These are phyloP conservation scores for Mycosarcoma mackinlayi DNA, from an alignment of 1,284 basidiomycete genomes.

Conservation along the genomic window DNA sequence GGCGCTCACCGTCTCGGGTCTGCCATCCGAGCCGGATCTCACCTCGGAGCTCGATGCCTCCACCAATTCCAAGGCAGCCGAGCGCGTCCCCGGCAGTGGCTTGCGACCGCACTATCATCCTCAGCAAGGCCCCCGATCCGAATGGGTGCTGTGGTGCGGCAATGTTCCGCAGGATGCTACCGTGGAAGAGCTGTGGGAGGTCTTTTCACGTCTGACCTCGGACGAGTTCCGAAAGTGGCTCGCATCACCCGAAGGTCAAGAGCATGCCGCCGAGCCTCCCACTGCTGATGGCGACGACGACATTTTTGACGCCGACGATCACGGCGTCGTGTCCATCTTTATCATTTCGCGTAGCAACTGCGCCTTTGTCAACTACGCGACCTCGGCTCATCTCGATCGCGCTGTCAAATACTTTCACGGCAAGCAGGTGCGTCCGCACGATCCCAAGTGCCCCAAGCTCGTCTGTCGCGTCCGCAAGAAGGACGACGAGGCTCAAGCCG, in stretches of 20 bases:
- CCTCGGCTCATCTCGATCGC: slow-evolving; percentile 74
- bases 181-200: slow-evolving; percentile 86
- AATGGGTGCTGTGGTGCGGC: slow-evolving; percentile 96
- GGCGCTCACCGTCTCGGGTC: not conserved
- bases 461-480: slow-evolving; percentile 86
- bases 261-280: slow-evolving; percentile 2
- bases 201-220: slow-evolving; percentile 73
- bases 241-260: slow-evolving; percentile 16
- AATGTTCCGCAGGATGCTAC: slow-evolving; percentile 85
- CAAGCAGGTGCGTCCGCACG: slow-evolving; percentile 75
- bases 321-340: slow-evolving; percentile 86
- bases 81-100: slow-evolving; percentile 39
- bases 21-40: slow-evolving; percentile 7
- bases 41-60: slow-evolving; percentile 8
- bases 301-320: slow-evolving; percentile 57
- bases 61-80: slow-evolving; percentile 11
- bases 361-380: slow-evolving; percentile 89
- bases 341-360: slow-evolving; percentile 91
- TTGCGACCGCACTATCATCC: slow-evolving; percentile 48
- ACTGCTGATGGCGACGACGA: slow-evolving; percentile 6
- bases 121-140: slow-evolving; percentile 75
- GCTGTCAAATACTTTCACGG: slow-evolving; percentile 83
- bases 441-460: slow-evolving; percentile 79
- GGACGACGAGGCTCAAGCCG: slow-evolving; percentile 87
- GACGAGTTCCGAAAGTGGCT: slow-evolving; percentile 29